These are phyloP conservation scores for Sequoia sempervirens DNA, from an alignment of 75 land plant species.

Conservation along the genomic window DNA sequence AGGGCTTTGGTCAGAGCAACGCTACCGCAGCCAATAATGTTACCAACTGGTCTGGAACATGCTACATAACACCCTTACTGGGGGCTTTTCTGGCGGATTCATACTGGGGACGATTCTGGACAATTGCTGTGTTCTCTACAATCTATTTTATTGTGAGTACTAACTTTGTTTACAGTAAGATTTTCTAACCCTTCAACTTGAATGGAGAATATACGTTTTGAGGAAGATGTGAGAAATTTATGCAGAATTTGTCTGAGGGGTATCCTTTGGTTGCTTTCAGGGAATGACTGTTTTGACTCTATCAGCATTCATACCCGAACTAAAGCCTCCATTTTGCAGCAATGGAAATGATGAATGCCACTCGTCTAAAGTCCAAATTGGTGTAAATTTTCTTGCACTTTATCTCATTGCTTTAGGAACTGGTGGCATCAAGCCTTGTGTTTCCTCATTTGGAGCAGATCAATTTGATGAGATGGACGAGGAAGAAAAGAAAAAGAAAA, in stretches of 20 bases:
- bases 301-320: slow-evolving; percentile 31
- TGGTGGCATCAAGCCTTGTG: slow-evolving; percentile 46
- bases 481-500: slow-evolving; percentile 32
- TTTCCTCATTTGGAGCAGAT: slow-evolving; percentile 21
- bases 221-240: background rate
- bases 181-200: background rate
- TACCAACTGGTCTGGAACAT: slow-evolving; percentile 85
- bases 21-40: slow-evolving; percentile 67
- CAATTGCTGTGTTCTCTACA: slow-evolving; percentile 50
- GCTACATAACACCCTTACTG: slow-evolving; percentile 75
- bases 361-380: slow-evolving; percentile 23
- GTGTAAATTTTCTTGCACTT: slow-evolving; percentile 30
- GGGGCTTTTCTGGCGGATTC: slow-evolving; percentile 91
- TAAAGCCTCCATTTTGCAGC: slow-evolving; percentile 28
- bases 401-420: slow-evolving; percentile 56
- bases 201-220: background rate
- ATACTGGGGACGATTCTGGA: slow-evolving; percentile 75
- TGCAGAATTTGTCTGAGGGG: background rate
- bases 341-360: slow-evolving; percentile 7
- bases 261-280: slow-evolving; percentile 13
- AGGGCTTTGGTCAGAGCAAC: slow-evolving; percentile 48
- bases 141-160: slow-evolving; percentile 50
- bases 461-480: slow-evolving; percentile 41
- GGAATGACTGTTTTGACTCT: slow-evolving; percentile 39
- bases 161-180: background rate